Percentiles rank a stretch among this genome's conserved stretches.
Evolutionary conservation across 805 yeast genomes (phyloP).

Genomic region (Saccharomycopsis babjevae): DNA sequence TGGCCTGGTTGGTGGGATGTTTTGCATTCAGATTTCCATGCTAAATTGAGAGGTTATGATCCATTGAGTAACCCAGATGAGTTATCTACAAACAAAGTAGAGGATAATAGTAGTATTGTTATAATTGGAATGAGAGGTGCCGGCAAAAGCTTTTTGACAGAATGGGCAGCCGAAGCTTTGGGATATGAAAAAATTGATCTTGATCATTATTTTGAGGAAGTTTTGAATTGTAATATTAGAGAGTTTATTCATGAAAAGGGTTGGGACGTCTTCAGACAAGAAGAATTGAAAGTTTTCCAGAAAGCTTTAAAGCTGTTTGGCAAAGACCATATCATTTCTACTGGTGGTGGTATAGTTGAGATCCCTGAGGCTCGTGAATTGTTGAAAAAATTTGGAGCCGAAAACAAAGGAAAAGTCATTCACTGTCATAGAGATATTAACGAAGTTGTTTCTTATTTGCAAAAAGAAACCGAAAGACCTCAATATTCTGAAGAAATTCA

Average conservation of each 20-base stretch:
- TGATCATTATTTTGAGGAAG: constrained; percentile 60
- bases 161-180: constrained; percentile 61
- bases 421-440: constrained; percentile 84
- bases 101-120: constrained; percentile 44
- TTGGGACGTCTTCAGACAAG: constrained; percentile 79
- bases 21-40: constrained; percentile 58
- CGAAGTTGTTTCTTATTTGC: constrained; percentile 66
- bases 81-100: constrained; percentile 26
- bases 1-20: constrained; percentile 99
- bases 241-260: constrained; percentile 54
- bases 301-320: constrained; percentile 34
- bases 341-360: constrained; percentile 97
- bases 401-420: constrained; percentile 66
- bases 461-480: constrained; percentile 77
- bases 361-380: constrained; percentile 52
- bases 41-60: constrained; percentile 63
- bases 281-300: constrained; percentile 50
- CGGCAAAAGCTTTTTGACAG: constrained; percentile 81
- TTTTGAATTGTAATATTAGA: constrained; percentile 41
- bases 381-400: constrained; percentile 40
- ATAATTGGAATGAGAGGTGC: constrained; percentile 98
- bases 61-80: constrained; percentile 22
- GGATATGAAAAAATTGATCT: constrained; percentile 66
- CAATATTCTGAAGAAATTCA: constrained; percentile 71
- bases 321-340: constrained; percentile 62